Base-by-base conservation (phyloP, 352 stramenopile species). In the Phytophthora pini region DNA sequence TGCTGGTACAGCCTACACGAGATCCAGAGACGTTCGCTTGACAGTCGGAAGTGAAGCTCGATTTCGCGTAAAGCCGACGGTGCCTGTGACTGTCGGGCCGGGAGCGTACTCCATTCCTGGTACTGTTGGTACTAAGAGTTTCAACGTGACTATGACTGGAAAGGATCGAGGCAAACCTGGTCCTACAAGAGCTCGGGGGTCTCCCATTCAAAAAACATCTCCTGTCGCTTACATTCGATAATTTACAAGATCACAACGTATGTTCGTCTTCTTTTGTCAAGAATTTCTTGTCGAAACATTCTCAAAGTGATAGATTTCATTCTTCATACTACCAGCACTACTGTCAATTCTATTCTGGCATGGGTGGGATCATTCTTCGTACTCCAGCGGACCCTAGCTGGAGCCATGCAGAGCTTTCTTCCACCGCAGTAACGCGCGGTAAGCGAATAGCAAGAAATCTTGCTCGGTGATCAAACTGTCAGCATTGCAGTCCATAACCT, bases 381-480 rank as follows among this genome's bases (percentile, higher is more conserved):
- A 48, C 50, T 58, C 32, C n/a, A 27, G 41, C 22, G 20, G 51
- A 22, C 34, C 24, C 49, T 70, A 72, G 27, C 56, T 53, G n/a
- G 61, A 72, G 40, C 61, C 61, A 46, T 77, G 68, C 24, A 75
- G 26, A 49, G 56, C 58, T 54, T 88, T 91, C 45, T 87, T 87
- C 81, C 82, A 90, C 10, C 66, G 80, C 47, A 92, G 65, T 45
- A 77, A 78, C 43, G 87, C 84, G 24, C 87, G 82, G 72, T 90
- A 90, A 11, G 87, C 87, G 48, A 94, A 94, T 27, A 89, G 78
- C 64, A 94, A 66, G 53, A 93, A 94, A 74, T 94, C 87, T 65
- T 90, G 81, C 57, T 82, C 76, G 3, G 82, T 90, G 45, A 94
- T 89, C 56, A 90, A 76, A 3, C 73, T 85, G 60, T 94, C 87